Conservation (phyloP, 2,329 filamentous ascomycete genomes). For the Ophiostoma tasmaniense region DNA sequence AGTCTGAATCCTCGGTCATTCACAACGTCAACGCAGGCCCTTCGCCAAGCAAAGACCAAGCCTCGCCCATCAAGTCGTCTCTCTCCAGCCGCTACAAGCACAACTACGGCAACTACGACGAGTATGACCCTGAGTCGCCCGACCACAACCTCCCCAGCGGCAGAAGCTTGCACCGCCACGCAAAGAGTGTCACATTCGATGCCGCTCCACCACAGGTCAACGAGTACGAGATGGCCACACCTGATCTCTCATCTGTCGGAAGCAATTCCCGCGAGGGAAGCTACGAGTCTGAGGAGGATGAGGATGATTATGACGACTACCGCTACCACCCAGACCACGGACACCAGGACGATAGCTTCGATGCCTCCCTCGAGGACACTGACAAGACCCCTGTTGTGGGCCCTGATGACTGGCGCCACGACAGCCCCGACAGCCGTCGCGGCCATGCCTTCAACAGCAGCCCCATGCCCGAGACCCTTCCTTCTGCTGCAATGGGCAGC, state of each 20-base stretch:
- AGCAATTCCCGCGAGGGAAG: constrained; percentile 88
- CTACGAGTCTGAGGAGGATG: constrained; percentile 74
- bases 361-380: constrained; percentile 88
- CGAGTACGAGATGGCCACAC: constrained; percentile 96
- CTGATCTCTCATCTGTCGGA: constrained; percentile 85
- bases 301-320: constrained; percentile 55
- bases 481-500: constrained; percentile 41
- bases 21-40: constrained; percentile 14
- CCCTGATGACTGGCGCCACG: constrained; percentile 88
- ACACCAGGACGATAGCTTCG: constrained; percentile 78
- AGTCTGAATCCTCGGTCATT: constrained; percentile 4
- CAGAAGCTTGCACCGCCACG: constrained; percentile 66
- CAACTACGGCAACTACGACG: constrained; percentile 60
- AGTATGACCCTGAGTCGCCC: constrained; percentile 59
- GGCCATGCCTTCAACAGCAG: constrained; percentile 62
- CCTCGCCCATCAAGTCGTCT: constrained; percentile 83
- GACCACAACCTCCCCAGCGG: constrained; percentile 55
- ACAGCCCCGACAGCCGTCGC: constrained; percentile 40
- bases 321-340: constrained; percentile 47
- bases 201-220: constrained; percentile 88
- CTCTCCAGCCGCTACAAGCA: constrained; percentile 61
- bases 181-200: constrained; percentile 97
- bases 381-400: constrained; percentile 97
- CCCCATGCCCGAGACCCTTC: constrained; percentile 51
- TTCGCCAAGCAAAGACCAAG: constrained; percentile 57